Conservation (phyloP, 345 rosid species). For the Citrus medica region DNA sequence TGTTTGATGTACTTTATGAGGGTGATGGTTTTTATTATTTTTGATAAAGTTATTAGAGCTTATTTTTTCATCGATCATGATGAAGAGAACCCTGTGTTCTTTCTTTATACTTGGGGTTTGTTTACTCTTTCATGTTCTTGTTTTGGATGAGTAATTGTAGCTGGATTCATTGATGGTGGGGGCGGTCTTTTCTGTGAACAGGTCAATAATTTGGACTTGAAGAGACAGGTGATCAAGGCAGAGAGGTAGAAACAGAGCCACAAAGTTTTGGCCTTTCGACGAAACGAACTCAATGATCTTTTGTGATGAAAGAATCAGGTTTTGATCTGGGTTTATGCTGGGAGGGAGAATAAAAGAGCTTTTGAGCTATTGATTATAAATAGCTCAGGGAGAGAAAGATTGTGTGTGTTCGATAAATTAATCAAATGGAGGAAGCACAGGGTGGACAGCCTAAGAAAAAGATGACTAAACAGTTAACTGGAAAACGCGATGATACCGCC, state of each 20-base stretch:
- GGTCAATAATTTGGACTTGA: slow-evolving; percentile 20
- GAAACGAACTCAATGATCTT: neutral
- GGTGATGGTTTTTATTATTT: neutral
- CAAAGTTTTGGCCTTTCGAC: slow-evolving; percentile 1
- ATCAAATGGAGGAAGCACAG: slow-evolving; percentile 29
- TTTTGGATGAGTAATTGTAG: neutral
- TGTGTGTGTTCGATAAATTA: neutral
- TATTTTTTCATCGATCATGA: neutral
- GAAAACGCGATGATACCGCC: slow-evolving; percentile 72
- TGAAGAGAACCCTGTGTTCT: neutral
- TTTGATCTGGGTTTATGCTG: slow-evolving; percentile 39
- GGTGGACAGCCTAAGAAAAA: slow-evolving; percentile 39
- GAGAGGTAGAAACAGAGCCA: slow-evolving; percentile 13
- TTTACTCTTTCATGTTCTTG: neutral
- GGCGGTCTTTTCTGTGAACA: slow-evolving; percentile 10
- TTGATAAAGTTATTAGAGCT: neutral
- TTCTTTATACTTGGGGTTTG: neutral
- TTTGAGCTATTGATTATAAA: neutral
- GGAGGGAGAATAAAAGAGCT: slow-evolving; percentile 15
- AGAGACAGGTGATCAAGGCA: slow-evolving; percentile 10
- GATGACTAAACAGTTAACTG: slow-evolving; percentile 85
- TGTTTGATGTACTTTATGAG: neutral
- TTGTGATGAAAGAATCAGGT: slow-evolving; percentile 18
- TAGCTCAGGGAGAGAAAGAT: neutral
- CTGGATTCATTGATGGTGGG: neutral